phyloP scores from a whole-genome alignment of 2,329 filamentous ascomycete genomes.

The Aspergillus sp. region DNA sequence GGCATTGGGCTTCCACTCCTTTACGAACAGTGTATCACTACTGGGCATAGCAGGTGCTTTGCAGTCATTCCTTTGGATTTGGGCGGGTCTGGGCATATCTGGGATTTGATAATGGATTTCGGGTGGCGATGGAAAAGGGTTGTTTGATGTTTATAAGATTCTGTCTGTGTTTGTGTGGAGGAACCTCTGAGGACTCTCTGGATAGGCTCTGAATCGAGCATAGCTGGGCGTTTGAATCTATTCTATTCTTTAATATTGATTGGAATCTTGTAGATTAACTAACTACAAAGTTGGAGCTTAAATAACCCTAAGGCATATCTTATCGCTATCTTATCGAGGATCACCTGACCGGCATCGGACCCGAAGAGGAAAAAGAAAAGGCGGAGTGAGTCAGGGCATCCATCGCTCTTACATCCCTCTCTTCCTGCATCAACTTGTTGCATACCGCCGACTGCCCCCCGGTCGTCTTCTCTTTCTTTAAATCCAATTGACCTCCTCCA shows the following conservation, averaged over 20 bases:
- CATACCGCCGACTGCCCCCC: not conserved
- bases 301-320: no score
- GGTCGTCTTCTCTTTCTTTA: not conserved
- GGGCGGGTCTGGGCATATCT: conserved; percentile 26
- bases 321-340: conserved; percentile 20
- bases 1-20: conserved; percentile 35
- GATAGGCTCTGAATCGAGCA: no score
- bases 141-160: not conserved
- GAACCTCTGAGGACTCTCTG: no score
- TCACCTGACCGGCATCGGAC: conserved; percentile 14
- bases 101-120: conserved; percentile 15
- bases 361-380: not conserved
- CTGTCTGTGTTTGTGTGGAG: not conserved
- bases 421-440: no score
- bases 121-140: conserved; percentile 16
- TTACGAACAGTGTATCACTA: conserved; percentile 34
- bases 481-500: not conserved
- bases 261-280: not conserved
- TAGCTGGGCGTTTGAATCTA: no score
- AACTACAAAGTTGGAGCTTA: not conserved
- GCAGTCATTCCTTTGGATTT: conserved; percentile 36
- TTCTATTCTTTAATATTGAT: no score
- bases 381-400: conserved; percentile 13
- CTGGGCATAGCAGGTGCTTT: conserved; percentile 34
- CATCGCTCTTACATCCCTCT: not conserved